phyloP scores from a whole-genome alignment of 306 rosid species.

The Medicago ruthenica region DNA sequence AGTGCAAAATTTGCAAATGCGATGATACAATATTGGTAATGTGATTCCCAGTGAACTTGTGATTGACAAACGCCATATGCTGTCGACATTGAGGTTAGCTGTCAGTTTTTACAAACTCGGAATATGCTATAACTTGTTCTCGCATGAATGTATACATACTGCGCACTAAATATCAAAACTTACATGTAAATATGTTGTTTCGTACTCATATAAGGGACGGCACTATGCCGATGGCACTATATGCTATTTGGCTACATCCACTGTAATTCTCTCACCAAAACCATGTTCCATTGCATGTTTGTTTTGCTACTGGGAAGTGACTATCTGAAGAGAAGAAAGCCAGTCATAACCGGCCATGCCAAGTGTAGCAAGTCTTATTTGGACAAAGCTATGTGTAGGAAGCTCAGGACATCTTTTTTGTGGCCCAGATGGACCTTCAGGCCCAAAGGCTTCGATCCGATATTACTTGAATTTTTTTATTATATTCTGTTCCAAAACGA shows the following conservation, averaged over 20 bases:
- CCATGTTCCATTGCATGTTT: neutral
- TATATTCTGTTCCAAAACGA: neutral
- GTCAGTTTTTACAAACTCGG: neutral
- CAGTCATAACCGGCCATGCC: neutral
- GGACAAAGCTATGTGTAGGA: neutral
- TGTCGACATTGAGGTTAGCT: neutral
- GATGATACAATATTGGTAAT: neutral
- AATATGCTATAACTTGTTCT: conserved; percentile 8
- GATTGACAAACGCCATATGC: neutral
- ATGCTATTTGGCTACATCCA: neutral
- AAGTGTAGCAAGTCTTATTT: neutral
- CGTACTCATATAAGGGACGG: neutral
- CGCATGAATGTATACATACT: neutral
- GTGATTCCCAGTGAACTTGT: neutral
- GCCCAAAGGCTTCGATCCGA: conserved; percentile 9
- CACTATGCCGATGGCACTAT: neutral
- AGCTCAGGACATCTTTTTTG: neutral
- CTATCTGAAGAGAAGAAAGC: conserved; percentile 3
- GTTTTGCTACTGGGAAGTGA: neutral
- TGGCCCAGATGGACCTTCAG: conserved; percentile 17
- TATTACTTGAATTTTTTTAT: neutral
- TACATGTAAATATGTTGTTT: neutral
- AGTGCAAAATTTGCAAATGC: conserved; percentile 5
- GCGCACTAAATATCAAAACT: neutral
- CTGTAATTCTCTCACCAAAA: neutral